Base-by-base conservation (phyloP, 2,329 filamentous ascomycete genomes). In the Sarocladiaceae sp. region DNA sequence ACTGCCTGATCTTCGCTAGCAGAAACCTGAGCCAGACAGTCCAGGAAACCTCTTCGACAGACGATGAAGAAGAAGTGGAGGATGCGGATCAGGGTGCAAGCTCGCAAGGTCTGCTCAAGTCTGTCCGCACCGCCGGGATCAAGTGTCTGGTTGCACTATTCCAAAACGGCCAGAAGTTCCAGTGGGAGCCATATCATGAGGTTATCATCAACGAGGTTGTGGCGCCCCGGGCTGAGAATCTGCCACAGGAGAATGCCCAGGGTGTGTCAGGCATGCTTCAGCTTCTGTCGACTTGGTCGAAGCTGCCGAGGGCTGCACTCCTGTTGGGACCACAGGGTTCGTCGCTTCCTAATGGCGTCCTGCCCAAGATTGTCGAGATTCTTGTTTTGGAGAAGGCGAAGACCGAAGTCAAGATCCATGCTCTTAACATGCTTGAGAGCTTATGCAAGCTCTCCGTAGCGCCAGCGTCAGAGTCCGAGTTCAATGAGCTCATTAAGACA, bases 181-280 rank as follows among this genome's bases (percentile, higher is more conserved):
- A 85, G 42, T 94, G 90, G 85, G 70, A 70, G 2, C 68, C 73
- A 1, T 95, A 90, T 59, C 75, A 86, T 29, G 72, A 77, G 7
- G 63, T 76, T 1, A 82, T 97, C 43, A 78, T 93, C 44, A 68
- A 76, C 21, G 83, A 95, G 56, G 68, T 94, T 20, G 73, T 98
- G 35, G 80, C 78, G 43, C 88, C 88, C 15, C 78, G 88, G 51
- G 69, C 97, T 15, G 76, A 83, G 2, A 87, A 85, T 46, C 78
- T 98, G 44, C 80, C 89, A 0, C 72, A 78, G 4, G 93, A 98
- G 66, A 95, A 88, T 33, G 85, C 88, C 0, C 90, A 98, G 58
- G 88, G 88, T 12, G 73, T 96, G 6, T 97, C 93, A 3, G 86
- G 83, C 13, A 76, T 89, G 32, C 74, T 96, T 49, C 82, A 83